Conservation (phyloP, 768 basidiomycete genomes). For the Pleurotus cornucopiae region DNA sequence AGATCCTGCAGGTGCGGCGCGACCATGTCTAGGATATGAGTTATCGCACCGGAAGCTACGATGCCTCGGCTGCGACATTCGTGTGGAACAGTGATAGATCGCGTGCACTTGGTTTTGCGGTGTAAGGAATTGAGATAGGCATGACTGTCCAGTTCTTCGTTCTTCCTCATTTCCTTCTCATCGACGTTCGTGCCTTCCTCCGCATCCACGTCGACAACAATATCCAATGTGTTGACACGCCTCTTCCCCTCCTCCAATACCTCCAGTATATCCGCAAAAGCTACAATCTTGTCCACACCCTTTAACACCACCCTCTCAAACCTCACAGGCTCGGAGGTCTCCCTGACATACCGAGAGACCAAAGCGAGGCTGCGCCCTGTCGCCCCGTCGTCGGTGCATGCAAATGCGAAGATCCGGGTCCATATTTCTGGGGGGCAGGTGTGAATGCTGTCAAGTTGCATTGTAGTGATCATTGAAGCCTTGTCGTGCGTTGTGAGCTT, state of each 20-base stretch:
- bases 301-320: background rate
- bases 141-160: background rate
- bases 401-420: conserved; percentile 24
- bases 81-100: background rate
- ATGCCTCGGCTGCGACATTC: conserved; percentile 1
- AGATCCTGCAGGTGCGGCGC: background rate
- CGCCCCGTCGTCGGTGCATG: conserved; percentile 30
- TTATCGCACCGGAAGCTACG: background rate
- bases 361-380: conserved; percentile 31
- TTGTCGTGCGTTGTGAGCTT: no score
- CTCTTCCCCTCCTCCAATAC: background rate
- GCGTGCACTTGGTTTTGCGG: background rate
- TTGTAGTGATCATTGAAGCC: no score
- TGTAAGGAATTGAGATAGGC: background rate
- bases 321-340: conserved; percentile 18
- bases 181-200: background rate
- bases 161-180: no score
- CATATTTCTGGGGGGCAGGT: conserved; percentile 23
- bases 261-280: background rate
- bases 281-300: background rate
- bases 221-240: background rate
- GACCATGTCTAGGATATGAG: background rate
- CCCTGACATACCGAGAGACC: conserved; percentile 26
- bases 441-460: background rate
- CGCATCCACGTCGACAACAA: background rate